Conservation (phyloP, 164 flowering plant genomes). For the Echeveria elegans region DNA sequence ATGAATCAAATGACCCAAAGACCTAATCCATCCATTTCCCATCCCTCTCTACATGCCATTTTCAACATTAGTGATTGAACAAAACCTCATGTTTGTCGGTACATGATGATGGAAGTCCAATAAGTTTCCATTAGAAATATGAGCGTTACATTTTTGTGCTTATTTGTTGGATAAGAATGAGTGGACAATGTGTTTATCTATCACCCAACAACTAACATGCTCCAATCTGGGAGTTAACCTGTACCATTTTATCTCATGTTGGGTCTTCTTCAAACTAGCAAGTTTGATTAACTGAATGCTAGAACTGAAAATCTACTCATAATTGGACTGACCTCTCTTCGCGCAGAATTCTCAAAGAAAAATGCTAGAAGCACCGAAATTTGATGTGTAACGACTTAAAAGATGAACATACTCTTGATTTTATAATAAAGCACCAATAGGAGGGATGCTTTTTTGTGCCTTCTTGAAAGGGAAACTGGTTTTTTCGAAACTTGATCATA, state of each 20-base stretch:
- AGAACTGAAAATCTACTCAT: background rate
- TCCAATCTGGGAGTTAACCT: background rate
- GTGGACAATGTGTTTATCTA: background rate
- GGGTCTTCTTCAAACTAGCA: background rate
- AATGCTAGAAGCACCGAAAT: no score
- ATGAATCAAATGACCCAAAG: background rate
- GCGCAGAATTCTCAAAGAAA: no score
- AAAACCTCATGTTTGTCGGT: background rate
- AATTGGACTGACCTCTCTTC: no score
- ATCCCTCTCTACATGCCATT: background rate
- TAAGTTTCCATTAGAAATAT: background rate
- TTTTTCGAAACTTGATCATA: no score
- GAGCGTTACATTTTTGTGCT: constrained; percentile 1
- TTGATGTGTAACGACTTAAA: no score
- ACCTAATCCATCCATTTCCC: no score
- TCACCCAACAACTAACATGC: background rate
- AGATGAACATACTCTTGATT: no score
- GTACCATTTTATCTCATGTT: background rate
- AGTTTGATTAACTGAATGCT: no score
- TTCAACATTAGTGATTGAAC: background rate
- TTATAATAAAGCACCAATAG: no score
- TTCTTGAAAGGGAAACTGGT: no score
- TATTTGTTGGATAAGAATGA: constrained; percentile 5
- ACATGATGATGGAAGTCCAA: background rate
- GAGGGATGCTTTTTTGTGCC: no score